These are phyloP conservation scores for Plasmodium chabaudi DNA, from an alignment of 169 alveolate species.

Conservation along the genomic window DNA sequence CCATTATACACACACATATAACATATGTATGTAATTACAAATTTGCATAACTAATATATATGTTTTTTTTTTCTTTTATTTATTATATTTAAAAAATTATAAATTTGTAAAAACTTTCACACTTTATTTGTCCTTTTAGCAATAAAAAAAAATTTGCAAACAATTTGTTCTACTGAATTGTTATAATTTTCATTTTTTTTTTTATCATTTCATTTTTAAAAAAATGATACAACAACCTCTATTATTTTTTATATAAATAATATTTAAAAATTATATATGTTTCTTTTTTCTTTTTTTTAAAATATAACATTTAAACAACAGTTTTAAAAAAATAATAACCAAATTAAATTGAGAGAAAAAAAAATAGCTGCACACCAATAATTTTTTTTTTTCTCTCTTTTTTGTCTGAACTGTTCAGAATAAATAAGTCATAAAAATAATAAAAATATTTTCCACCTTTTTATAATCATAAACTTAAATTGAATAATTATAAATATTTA, in stretches of 20 bases:
- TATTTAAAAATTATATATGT: neutral
- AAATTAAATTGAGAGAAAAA: neutral
- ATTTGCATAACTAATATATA: neutral
- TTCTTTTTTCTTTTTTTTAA: neutral
- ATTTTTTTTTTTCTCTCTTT: conserved; percentile 10
- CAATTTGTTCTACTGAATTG: neutral
- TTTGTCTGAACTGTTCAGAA: conserved; percentile 20
- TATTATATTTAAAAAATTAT: neutral
- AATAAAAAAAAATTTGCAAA: neutral
- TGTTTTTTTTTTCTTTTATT: conserved; percentile 9
- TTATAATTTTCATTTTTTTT: too few species aligned
- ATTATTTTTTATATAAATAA: too few species aligned
- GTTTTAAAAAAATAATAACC: conserved; percentile 6
- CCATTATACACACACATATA: neutral
- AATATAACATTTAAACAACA: neutral
- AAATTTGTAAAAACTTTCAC: neutral
- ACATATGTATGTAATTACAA: neutral
- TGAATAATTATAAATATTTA: too few species aligned
- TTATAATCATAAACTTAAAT: too few species aligned
- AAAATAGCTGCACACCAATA: neutral
- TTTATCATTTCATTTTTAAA: too few species aligned
- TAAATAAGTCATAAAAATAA: neutral
- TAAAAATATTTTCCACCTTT: too few species aligned
- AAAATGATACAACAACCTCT: too few species aligned
- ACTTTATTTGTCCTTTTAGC: neutral